phyloP scores from a whole-genome alignment of 163 green algal genomes.

The Chlorella variabilis region DNA sequence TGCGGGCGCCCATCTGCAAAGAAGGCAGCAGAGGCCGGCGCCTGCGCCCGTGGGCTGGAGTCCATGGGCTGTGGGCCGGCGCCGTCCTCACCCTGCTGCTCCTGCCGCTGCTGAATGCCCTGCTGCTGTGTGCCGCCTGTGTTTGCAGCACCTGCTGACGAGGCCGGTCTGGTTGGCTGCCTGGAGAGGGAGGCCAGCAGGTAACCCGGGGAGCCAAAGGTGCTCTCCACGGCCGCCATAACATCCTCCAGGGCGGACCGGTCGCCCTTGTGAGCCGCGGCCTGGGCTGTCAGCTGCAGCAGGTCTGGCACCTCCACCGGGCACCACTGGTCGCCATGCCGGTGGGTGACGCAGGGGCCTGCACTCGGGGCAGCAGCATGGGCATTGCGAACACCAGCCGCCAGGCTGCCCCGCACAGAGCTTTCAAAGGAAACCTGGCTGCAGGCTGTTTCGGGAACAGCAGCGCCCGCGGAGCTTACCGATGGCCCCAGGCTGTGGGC shows the following conservation, averaged over 20 bases:
- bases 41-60: neutral
- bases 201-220: slow-evolving; percentile 49
- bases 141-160: neutral
- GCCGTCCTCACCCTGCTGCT: neutral
- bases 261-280: neutral
- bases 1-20: neutral
- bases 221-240: slow-evolving; percentile 34
- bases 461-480: slow-evolving; percentile 9
- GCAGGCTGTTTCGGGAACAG: too few relatives aligned
- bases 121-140: neutral
- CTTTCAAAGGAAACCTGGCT: too few relatives aligned
- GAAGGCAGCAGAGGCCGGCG: neutral
- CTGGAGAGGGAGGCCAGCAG: slow-evolving; percentile 25
- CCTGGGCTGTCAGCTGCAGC: slow-evolving; percentile 3
- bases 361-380: neutral
- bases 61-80: neutral
- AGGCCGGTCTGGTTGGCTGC: neutral
- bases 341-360: neutral
- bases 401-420: too few relatives aligned
- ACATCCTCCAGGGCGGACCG: slow-evolving; percentile 17
- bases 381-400: too few relatives aligned
- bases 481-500: neutral
- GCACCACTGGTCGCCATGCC: slow-evolving; percentile 18
- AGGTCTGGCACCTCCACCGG: slow-evolving; percentile 27
- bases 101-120: neutral